These are phyloP conservation scores for Russula virescens DNA, from an alignment of 768 basidiomycete species.

Conservation along the genomic window DNA sequence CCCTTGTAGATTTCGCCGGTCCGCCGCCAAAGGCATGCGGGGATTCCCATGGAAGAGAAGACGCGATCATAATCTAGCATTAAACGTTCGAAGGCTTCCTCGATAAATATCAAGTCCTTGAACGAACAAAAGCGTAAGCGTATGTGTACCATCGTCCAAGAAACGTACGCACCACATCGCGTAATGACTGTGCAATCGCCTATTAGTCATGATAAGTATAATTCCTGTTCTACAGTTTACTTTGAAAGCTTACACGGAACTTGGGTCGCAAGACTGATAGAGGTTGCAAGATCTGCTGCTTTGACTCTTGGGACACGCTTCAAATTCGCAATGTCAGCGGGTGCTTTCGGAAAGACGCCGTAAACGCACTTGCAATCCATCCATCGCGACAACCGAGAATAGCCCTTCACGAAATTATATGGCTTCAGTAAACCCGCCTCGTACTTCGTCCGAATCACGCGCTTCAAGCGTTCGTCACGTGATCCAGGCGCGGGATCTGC, in stretches of 20 bases:
- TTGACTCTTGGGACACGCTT: conserved; percentile 85
- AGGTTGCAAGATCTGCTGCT: conserved; percentile 87
- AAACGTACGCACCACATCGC: conserved; percentile 56
- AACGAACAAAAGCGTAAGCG: conserved; percentile 7
- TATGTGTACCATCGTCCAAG: neutral
- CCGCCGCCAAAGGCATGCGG: conserved; percentile 92
- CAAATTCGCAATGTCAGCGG: neutral
- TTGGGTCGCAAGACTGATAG: conserved; percentile 80
- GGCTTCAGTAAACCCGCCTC: conserved; percentile 93
- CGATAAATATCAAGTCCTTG: conserved; percentile 92
- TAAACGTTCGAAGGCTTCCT: conserved; percentile 94
- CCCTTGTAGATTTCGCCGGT: conserved; percentile 99
- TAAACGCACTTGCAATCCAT: conserved; percentile 81
- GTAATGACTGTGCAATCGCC: conserved; percentile 80
- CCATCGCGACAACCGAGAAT: conserved; percentile 86
- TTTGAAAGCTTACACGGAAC: conserved; percentile 54
- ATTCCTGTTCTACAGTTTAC: conserved; percentile 3
- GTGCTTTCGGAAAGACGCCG: conserved; percentile 14
- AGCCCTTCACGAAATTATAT: conserved; percentile 96
- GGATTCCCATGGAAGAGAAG: conserved; percentile 93
- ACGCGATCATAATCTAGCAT: conserved; percentile 94
- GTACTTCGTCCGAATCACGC: conserved; percentile 94
- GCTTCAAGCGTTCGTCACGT: conserved; percentile 80
- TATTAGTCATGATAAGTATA: conserved; percentile 27
- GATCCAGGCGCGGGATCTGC: conserved; percentile 93